Percentiles rank a stretch among this genome's conserved stretches.
Conservation (phyloP, 768 basidiomycete species). For the Ramaria rubella region DNA sequence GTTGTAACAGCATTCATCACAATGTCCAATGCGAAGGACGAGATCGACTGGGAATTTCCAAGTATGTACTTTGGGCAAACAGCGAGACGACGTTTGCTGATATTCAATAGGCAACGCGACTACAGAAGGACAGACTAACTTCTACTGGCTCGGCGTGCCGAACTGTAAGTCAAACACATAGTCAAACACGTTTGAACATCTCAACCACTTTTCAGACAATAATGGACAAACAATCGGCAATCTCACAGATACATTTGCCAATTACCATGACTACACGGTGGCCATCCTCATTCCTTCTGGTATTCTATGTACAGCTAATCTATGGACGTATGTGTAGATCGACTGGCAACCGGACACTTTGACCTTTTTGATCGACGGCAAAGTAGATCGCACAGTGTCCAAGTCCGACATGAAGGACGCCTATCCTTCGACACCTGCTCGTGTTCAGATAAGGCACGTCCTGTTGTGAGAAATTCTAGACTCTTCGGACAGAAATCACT, state of each 20-base stretch:
- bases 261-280: constrained; percentile 75
- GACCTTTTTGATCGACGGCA: constrained; percentile 64
- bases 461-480: background rate
- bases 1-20: constrained; percentile 82
- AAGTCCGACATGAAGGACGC: constrained; percentile 52
- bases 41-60: constrained; percentile 86
- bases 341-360: constrained; percentile 72
- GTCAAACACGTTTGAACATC: background rate
- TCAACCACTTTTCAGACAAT: constrained; percentile 24
- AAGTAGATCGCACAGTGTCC: constrained; percentile 60
- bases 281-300: constrained; percentile 16
- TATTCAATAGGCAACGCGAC: constrained; percentile 31
- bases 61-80: constrained; percentile 27
- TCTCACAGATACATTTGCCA: constrained; percentile 55
- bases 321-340: constrained; percentile 39
- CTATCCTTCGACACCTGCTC: constrained; percentile 74
- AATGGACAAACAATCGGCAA: constrained; percentile 44
- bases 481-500: too few relatives aligned
- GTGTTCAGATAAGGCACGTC: constrained; percentile 71
- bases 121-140: constrained; percentile 69
- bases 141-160: constrained; percentile 42
- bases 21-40: constrained; percentile 76
- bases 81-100: background rate
- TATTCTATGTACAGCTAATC: background rate
- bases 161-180: constrained; percentile 3